phyloP scores from a whole-genome alignment of 2,329 filamentous ascomycete species.

The Fusarium sp. region DNA sequence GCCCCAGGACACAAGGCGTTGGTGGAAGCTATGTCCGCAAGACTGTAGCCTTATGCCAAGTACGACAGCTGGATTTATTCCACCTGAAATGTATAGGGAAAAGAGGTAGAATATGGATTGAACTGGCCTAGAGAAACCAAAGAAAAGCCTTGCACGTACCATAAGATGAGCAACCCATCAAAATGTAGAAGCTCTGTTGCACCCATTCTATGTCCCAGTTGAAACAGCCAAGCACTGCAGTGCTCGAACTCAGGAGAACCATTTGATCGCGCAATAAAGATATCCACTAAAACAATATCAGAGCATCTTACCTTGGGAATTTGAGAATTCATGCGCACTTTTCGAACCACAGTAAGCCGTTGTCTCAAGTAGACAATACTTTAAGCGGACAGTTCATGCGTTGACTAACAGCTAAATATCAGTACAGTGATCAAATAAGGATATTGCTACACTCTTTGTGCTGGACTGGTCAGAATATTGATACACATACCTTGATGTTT shows the following conservation, averaged over 20 bases:
- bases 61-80: background rate
- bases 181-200: background rate
- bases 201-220: background rate
- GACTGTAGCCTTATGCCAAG: background rate
- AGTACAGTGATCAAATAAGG: background rate
- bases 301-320: conserved; percentile 46
- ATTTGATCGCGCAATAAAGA: background rate
- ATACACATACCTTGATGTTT: conserved; percentile 5
- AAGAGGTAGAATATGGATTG: background rate
- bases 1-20: background rate
- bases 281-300: background rate
- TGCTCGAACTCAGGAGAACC: background rate
- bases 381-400: conserved; percentile 14
- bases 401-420: conserved; percentile 6
- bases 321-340: conserved; percentile 49
- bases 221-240: background rate
- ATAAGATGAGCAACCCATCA: conserved; percentile 1
- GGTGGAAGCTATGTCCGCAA: background rate
- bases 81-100: background rate
- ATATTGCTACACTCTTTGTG: background rate
- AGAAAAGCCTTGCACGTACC: conserved; percentile 27
- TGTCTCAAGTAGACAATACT: conserved; percentile 26
- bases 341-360: conserved; percentile 19
- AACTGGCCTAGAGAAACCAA: background rate
- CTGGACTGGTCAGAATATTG: background rate